These are phyloP conservation scores for Casuarina equisetifolia DNA, from an alignment of 306 rosid genomes.

Conservation along the genomic window DNA sequence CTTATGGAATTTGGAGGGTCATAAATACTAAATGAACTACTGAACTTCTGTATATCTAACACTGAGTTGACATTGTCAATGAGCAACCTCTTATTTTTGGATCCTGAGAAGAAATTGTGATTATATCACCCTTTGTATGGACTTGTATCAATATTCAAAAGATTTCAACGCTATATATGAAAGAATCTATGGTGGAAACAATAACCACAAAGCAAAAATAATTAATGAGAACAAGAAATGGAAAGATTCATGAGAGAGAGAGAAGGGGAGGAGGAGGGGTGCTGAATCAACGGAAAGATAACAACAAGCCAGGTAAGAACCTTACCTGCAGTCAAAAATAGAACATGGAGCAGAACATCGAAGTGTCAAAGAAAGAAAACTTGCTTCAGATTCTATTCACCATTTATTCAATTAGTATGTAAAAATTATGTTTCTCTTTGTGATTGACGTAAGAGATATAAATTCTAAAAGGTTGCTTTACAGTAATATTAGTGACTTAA, in stretches of 20 bases:
- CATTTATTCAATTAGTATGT: not conserved
- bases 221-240: not conserved
- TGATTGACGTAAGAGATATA: not conserved
- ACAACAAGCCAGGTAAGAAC: not conserved
- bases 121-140: slow-evolving; percentile 17
- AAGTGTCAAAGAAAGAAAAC: not conserved
- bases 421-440: not conserved
- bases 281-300: not conserved
- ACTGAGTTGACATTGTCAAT: slow-evolving; percentile 28
- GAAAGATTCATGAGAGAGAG: not conserved
- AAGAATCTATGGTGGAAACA: not conserved
- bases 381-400: not conserved
- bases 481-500: not conserved
- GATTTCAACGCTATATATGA: not conserved
- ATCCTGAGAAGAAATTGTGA: slow-evolving; percentile 44
- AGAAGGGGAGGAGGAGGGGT: too few relatives aligned
- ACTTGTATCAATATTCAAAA: slow-evolving; percentile 9
- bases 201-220: not conserved
- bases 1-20: slow-evolving; percentile 25
- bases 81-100: slow-evolving; percentile 50
- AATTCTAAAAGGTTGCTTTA: not conserved
- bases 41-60: slow-evolving; percentile 30
- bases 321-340: not conserved
- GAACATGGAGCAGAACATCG: not conserved
- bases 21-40: slow-evolving; percentile 31